These are phyloP conservation scores for Botrytis elliptica DNA, from an alignment of 2,329 filamentous ascomycete genomes.

Conservation along the genomic window DNA sequence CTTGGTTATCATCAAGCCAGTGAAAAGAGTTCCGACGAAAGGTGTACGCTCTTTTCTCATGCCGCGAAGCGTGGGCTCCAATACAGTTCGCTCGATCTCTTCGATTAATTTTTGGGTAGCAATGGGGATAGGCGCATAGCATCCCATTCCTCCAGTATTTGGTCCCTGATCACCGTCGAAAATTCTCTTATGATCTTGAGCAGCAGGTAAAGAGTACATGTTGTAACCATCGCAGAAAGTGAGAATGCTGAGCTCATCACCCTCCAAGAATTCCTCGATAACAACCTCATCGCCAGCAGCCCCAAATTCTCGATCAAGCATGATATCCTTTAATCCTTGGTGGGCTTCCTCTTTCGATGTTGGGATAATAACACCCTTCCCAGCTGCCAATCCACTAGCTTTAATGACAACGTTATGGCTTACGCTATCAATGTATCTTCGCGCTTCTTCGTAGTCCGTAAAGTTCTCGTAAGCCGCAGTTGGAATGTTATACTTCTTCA, in stretches of 20 bases:
- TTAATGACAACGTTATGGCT: conserved; percentile 85
- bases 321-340: conserved; percentile 79
- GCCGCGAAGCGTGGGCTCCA: conserved; percentile 86
- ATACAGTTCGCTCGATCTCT: conserved; percentile 73
- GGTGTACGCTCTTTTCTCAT: conserved; percentile 78
- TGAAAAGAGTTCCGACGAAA: conserved; percentile 76
- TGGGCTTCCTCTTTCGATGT: conserved; percentile 75
- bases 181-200: conserved; percentile 95
- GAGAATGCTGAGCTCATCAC: conserved; percentile 88
- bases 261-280: conserved; percentile 89
- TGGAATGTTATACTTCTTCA: conserved; percentile 85
- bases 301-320: conserved; percentile 85
- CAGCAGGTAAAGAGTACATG: conserved; percentile 79
- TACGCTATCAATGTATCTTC: conserved; percentile 70
- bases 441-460: conserved; percentile 68
- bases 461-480: conserved; percentile 93
- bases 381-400: conserved; percentile 85
- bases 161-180: conserved; percentile 86
- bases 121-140: conserved; percentile 87
- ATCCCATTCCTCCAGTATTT: conserved; percentile 97
- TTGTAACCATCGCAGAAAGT: conserved; percentile 89
- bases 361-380: conserved; percentile 85
- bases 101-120: conserved; percentile 71
- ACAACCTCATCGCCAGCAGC: conserved; percentile 86
- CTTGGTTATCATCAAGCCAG: conserved; percentile 89